Conservation (phyloP, 2,329 filamentous ascomycete genomes). For the Aulographum hederae region DNA sequence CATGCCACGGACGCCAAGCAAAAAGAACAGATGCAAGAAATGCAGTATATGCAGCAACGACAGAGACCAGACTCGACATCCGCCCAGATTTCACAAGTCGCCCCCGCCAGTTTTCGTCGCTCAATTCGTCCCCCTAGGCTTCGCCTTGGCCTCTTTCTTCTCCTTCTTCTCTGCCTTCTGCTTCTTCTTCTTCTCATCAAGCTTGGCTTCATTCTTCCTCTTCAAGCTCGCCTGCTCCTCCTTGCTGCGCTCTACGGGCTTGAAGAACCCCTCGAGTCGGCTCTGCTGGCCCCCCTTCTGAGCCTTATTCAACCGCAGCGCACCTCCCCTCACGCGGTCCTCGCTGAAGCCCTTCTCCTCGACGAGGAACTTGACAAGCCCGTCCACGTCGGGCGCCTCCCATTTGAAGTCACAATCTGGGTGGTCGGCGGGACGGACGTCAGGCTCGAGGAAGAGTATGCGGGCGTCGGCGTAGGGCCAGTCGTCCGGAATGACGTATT, state of each 20-base stretch:
- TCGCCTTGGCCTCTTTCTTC: conserved; percentile 79
- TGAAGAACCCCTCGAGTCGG: conserved; percentile 91
- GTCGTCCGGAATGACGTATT: conserved; percentile 68
- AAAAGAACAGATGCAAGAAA: no score
- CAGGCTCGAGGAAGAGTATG: conserved; percentile 77
- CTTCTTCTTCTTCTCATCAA: conserved; percentile 88
- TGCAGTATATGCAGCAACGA: no score
- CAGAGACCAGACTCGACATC: no score
- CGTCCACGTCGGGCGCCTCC: conserved; percentile 83
- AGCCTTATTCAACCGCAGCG: conserved; percentile 68
- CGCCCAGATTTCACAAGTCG: no score
- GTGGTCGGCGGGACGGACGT: conserved; percentile 68
- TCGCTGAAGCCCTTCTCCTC: conserved; percentile 94
- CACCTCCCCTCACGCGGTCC: conserved; percentile 69
- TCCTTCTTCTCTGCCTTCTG: conserved; percentile 87
- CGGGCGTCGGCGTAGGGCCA: conserved; percentile 92
- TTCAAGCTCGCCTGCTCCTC: conserved; percentile 72
- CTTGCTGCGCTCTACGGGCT: conserved; percentile 73
- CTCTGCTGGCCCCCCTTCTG: conserved; percentile 82
- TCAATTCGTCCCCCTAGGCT: conserved; percentile 49
- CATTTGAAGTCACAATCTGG: conserved; percentile 93
- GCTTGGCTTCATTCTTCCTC: conserved; percentile 83
- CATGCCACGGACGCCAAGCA: no score
- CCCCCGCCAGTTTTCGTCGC: no score
- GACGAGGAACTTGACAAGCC: conserved; percentile 75